These are phyloP conservation scores for Ajuga chamaepitys DNA, from an alignment of 257 asterid genomes.

Conservation along the genomic window DNA sequence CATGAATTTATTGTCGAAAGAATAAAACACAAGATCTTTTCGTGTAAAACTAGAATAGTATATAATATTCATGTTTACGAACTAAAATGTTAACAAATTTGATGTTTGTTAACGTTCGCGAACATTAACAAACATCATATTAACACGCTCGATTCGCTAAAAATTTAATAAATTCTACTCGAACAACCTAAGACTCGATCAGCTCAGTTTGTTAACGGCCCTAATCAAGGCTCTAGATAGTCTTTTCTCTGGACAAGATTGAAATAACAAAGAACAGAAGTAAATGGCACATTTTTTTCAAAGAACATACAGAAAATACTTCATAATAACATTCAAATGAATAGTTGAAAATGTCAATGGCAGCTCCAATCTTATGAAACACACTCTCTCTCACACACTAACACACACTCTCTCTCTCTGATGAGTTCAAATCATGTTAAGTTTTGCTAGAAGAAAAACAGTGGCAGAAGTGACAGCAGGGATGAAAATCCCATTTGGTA, in stretches of 20 bases:
- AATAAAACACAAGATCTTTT: no score
- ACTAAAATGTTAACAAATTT: no score
- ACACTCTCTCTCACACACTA: not conserved
- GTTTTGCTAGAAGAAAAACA: conserved; percentile 51
- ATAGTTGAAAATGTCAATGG: not conserved
- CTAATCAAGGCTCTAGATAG: not conserved
- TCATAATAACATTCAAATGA: not conserved
- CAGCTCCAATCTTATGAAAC: not conserved
- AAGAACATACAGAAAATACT: not conserved
- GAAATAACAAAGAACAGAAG: not conserved
- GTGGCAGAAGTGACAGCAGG: conserved; percentile 61
- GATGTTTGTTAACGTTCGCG: no score
- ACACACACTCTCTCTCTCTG: not conserved
- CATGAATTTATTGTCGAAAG: no score
- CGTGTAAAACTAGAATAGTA: no score
- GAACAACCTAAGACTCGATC: no score
- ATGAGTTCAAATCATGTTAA: conserved; percentile 36
- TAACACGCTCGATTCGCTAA: no score
- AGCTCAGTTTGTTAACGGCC: not conserved
- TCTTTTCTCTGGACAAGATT: not conserved
- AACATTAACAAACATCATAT: no score
- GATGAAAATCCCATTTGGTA: conserved; percentile 46
- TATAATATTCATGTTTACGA: no score
- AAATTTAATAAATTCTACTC: no score
- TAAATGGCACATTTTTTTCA: not conserved